Conservation (phyloP, 805 yeast genomes). For the Hanseniaspora meyeri region DNA sequence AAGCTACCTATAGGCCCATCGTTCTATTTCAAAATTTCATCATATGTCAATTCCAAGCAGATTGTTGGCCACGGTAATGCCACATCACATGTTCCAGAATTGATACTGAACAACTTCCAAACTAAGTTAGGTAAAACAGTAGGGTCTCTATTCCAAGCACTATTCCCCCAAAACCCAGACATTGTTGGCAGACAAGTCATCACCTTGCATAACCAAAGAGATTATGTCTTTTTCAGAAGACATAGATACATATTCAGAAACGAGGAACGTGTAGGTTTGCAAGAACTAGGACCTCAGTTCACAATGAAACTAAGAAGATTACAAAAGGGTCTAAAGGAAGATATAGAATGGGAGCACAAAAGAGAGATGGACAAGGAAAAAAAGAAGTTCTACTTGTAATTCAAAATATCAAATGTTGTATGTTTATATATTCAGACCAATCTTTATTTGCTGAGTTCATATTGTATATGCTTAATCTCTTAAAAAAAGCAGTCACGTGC, state of each 20-base stretch:
- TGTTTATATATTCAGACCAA: neutral
- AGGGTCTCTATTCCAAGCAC: constrained; percentile 79
- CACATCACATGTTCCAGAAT: constrained; percentile 83
- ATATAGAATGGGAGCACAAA: constrained; percentile 90
- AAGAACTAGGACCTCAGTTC: constrained; percentile 94
- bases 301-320: constrained; percentile 77
- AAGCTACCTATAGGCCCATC: constrained; percentile 95
- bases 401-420: neutral
- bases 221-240: constrained; percentile 85
- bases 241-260: constrained; percentile 83
- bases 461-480: neutral
- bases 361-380: constrained; percentile 95
- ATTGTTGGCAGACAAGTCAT: constrained; percentile 91
- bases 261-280: constrained; percentile 87
- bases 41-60: constrained; percentile 59
- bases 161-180: constrained; percentile 89
- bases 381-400: constrained; percentile 71
- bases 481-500: too few species aligned
- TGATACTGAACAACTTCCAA: constrained; percentile 80
- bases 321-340: constrained; percentile 85
- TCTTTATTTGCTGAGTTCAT: too few species aligned
- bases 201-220: constrained; percentile 92
- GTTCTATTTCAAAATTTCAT: constrained; percentile 74
- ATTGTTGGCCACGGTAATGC: constrained; percentile 84
- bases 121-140: constrained; percentile 89